Evolutionary conservation across 176 grass and related monocot genomes (phyloP), one percentile per base, ranked within the genome.

Genomic region (Echinochloa phyllopogon): DNA sequence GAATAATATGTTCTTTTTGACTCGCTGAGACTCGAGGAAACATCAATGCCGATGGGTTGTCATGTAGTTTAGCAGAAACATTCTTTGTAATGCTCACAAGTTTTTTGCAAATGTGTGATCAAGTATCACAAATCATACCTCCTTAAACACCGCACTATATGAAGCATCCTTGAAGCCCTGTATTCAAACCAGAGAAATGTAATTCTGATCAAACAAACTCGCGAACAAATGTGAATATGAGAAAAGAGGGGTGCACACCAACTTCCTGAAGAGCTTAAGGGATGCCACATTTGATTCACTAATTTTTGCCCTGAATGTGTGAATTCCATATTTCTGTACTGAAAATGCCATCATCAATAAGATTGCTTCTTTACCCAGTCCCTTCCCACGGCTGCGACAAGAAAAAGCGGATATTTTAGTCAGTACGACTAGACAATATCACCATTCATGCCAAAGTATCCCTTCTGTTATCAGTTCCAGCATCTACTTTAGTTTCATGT

Each of bases 281-380:
- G 96, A 99, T 92, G 93, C 77, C 0, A 16, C 79, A 57, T 99
- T 98, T 59, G 93, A 94, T 76, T 94, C 91, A 47, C 89, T 89
- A 84, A 99, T 96, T 94, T 98, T 99, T 43, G 86, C 91, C 48
- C 89, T 83, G 58, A 96, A 99, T 72, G 86, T 94, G 68, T 90
- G 85, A 86, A 96, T 96, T 61, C 45, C 37, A 16, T 94, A 96
- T 79, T 83, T 92, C 65, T 92, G 87, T 45, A 89, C 59, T 61
- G 91, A 82, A 96, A 96, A 96, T 68, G 90, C 59, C 91, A 99
- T 96, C 96, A 99, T 96, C 83, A 88, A 69, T 49, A 95, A 72
- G 48, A 78, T 68, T 63, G 86, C 85, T 87, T 95, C 93, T 92
- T 90, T 85, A 74, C 89, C 93, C 60, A 98, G 86, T 17, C 93